Conservation (phyloP, 768 basidiomycete species). For the Xerocomus potaroensis region DNA sequence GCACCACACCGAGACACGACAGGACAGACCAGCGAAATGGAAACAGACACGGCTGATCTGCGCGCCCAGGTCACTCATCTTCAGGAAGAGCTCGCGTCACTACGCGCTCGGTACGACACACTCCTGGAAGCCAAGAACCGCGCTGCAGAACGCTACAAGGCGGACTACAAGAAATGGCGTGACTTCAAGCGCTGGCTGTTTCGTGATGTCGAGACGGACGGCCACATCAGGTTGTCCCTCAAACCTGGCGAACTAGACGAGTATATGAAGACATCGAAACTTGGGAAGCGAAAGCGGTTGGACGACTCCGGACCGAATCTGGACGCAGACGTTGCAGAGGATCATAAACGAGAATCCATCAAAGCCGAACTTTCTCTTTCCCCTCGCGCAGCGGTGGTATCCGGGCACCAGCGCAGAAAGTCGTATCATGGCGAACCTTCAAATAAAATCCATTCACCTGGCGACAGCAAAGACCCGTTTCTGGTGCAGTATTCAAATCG, state of each 20-base stretch:
- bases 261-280: slow-evolving; percentile 16
- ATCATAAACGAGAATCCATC: slow-evolving; percentile 1
- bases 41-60: slow-evolving; percentile 1
- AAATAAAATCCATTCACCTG: slow-evolving; percentile 4
- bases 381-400: not conserved
- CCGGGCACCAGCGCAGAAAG: slow-evolving; percentile 12
- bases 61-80: slow-evolving; percentile 17
- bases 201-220: slow-evolving; percentile 30
- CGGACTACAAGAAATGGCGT: slow-evolving; percentile 53
- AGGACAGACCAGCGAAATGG: too few species aligned
- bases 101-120: slow-evolving; percentile 42
- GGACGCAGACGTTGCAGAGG: slow-evolving; percentile 1
- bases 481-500: not conserved
- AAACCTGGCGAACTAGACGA: slow-evolving; percentile 28
- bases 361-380: slow-evolving; percentile 1
- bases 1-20: too few species aligned
- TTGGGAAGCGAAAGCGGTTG: slow-evolving; percentile 27
- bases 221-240: slow-evolving; percentile 24
- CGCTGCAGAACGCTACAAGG: slow-evolving; percentile 43
- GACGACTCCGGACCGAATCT: slow-evolving; percentile 20
- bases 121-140: slow-evolving; percentile 42
- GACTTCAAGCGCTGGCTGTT: slow-evolving; percentile 42
- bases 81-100: slow-evolving; percentile 31
- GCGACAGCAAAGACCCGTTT: slow-evolving; percentile 7
- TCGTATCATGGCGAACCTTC: slow-evolving; percentile 15